phyloP scores from a whole-genome alignment of 139 green algal species.

The Nannochloris sp. region DNA sequence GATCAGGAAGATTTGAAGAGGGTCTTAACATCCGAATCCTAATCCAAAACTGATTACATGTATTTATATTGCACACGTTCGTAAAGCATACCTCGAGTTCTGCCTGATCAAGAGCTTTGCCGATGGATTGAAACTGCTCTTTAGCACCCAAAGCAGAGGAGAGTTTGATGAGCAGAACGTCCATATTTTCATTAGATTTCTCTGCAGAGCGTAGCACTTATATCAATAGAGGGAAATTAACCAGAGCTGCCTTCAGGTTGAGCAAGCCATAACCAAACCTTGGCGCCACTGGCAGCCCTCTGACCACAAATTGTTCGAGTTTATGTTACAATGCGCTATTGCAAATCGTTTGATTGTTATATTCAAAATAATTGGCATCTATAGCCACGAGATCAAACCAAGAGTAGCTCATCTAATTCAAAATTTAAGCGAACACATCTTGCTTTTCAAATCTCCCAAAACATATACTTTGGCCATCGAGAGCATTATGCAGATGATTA shows the following conservation, averaged over 20 bases:
- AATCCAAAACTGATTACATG: background rate
- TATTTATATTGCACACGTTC: background rate
- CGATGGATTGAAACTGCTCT: no score
- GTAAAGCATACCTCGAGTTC: background rate
- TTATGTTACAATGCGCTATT: background rate
- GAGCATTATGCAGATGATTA: background rate
- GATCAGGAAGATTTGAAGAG: background rate
- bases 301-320: background rate
- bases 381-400: no score
- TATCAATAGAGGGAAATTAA: no score
- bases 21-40: background rate
- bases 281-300: no score
- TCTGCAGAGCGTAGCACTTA: no score
- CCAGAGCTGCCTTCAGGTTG: no score
- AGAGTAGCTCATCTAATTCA: no score
- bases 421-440: background rate
- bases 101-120: background rate
- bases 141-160: no score
- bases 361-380: constrained; percentile 1
- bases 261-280: no score
- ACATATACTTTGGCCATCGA: background rate
- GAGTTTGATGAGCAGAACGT: no score
- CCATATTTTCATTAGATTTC: no score
- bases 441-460: background rate
- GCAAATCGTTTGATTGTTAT: background rate